phyloP scores from a whole-genome alignment of 306 rosid genomes.

The Inga leiocalycina region DNA sequence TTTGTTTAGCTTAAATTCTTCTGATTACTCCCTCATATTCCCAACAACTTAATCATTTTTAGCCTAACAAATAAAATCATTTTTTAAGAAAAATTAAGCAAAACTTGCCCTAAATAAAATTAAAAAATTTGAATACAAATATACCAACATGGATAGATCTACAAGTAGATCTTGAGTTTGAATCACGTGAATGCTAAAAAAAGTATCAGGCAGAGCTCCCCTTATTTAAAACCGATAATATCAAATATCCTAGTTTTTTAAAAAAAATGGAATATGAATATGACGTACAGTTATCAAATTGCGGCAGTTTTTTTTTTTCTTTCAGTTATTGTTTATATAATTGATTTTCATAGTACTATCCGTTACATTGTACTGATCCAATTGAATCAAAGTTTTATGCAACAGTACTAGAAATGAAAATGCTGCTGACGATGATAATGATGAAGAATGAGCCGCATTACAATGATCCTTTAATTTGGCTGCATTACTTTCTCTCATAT shows the following conservation, averaged over 20 bases:
- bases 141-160: neutral
- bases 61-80: too few species aligned
- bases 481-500: neutral
- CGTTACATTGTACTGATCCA: neutral
- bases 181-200: neutral
- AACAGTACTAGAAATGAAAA: neutral
- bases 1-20: neutral
- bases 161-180: neutral
- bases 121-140: neutral
- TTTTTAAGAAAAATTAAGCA: too few species aligned
- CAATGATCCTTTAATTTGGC: neutral
- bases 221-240: neutral
- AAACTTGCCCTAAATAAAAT: neutral
- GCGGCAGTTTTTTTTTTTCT: neutral
- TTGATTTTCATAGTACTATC: neutral
- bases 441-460: neutral
- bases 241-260: too few species aligned
- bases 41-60: too few species aligned
- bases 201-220: neutral
- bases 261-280: neutral
- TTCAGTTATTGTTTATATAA: neutral
- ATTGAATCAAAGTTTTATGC: slow-evolving; percentile 24
- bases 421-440: neutral
- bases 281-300: neutral
- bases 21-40: neutral